Evolutionary conservation across 2,329 filamentous ascomycete genomes (phyloP), one percentile per base, ranked within the genome.

Genomic region (Aureobasidium sp.): DNA sequence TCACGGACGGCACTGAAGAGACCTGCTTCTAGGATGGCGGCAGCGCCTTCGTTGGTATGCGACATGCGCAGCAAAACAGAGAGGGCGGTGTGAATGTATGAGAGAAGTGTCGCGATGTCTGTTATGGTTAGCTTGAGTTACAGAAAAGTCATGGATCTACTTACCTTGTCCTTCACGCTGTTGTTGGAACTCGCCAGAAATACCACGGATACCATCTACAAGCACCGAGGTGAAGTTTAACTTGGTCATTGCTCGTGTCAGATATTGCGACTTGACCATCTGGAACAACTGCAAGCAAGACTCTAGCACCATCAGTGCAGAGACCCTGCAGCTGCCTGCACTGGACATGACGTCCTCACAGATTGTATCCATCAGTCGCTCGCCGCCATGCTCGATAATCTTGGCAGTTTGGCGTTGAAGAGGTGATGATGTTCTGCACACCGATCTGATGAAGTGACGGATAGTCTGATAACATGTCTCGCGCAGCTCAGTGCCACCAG

Each of bases 261-360:
- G 82, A 67, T 89, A 84, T 57, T 83, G 82, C 34, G 89, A 90
- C 68, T 93, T 88, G 39, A 85, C 81, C 36, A 66, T 61, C 59
- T 84, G 85, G 49, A 88, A 88, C 58, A 96, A 78, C 47, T 85
- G 83, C 36, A 95, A 85, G 14, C 97, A 76, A 0, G 88, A 84
- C 59, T 89, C 86, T 37, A 99, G 80, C n/a, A 97, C 80, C 41
- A 97, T 82, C 47, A 97, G 79, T 11, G 94, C 91, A 0, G 93
- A 88, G 3, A 95, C 86, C 70, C 95, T 89, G 73, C 90, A 95
- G 13, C 82, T 83, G 39, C 89, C 83, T 69, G 93, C 88, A 42
- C 91, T 91, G 63, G 88, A 86, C 72, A 92, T 93, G 25, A 91
- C 92, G 76, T 99, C 94, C 69, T 99, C 94, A 71, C 92, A 97